These are phyloP conservation scores for Claviceps arundinis DNA, from an alignment of 2,329 filamentous ascomycete genomes.

Conservation along the genomic window DNA sequence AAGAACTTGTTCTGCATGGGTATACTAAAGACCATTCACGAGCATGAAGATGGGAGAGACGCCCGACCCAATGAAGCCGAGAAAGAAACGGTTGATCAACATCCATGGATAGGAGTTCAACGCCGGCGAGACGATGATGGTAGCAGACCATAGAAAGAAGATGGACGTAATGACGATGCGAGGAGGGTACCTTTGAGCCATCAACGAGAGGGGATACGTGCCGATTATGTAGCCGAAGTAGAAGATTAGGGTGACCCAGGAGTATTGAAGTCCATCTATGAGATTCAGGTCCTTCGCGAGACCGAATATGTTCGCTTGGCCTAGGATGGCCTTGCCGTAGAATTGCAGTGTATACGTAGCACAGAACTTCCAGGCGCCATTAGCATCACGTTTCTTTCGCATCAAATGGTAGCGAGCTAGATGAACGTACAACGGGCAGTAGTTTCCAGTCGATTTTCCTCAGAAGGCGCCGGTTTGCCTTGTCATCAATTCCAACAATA, in stretches of 20 bases:
- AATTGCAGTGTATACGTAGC: slow-evolving; percentile 20
- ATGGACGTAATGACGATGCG: slow-evolving; percentile 17
- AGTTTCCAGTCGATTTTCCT: slow-evolving; percentile 10
- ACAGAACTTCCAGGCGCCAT: slow-evolving; percentile 10
- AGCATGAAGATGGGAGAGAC: slow-evolving; percentile 23
- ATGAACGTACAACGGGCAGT: slow-evolving; percentile 12
- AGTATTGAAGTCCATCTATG: slow-evolving; percentile 15
- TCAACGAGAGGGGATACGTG: slow-evolving; percentile 18
- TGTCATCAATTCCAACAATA: background rate
- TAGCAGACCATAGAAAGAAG: slow-evolving; percentile 18
- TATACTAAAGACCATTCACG: slow-evolving; percentile 26
- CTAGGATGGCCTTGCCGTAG: slow-evolving; percentile 11
- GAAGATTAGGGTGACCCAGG: slow-evolving; percentile 20
- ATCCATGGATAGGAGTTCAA: slow-evolving; percentile 16
- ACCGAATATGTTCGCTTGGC: slow-evolving; percentile 19
- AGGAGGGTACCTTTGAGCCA: slow-evolving; percentile 16
- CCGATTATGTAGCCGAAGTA: slow-evolving; percentile 20
- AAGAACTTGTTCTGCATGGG: slow-evolving; percentile 21
- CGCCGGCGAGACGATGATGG: slow-evolving; percentile 11
- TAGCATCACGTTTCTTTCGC: background rate
- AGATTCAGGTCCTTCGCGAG: slow-evolving; percentile 16
- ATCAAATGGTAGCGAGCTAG: background rate
- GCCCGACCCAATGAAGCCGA: slow-evolving; percentile 22
- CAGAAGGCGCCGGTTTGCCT: slow-evolving; percentile 2
- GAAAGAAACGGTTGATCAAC: slow-evolving; percentile 22